phyloP scores from a whole-genome alignment of 176 grass and related monocot species.

The Aegilops sharonensis region DNA sequence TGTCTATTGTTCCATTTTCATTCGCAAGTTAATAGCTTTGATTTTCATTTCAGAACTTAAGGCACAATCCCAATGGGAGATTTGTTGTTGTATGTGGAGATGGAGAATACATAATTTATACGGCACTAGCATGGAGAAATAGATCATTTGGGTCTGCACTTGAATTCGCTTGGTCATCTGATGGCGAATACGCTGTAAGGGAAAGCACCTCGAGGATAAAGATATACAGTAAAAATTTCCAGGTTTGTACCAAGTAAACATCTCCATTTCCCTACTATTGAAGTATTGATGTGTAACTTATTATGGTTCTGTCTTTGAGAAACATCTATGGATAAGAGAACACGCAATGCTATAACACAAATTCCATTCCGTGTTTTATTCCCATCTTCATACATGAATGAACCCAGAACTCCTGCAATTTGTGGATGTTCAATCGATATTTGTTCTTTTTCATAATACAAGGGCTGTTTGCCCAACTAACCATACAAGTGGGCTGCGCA shows the following conservation, averaged over 20 bases:
- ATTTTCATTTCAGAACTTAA: conserved; percentile 77
- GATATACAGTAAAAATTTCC: conserved; percentile 94
- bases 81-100: conserved; percentile 99
- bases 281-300: not conserved
- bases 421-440: not conserved
- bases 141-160: conserved; percentile 93
- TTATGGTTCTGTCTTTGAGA: not conserved
- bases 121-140: conserved; percentile 98
- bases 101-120: conserved; percentile 99
- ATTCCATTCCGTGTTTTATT: not conserved
- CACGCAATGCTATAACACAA: not conserved
- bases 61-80: conserved; percentile 96
- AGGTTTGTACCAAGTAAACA: conserved; percentile 48
- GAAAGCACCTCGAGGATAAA: conserved; percentile 96
- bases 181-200: conserved; percentile 94
- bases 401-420: conserved; percentile 5
- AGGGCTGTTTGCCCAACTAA: not conserved
- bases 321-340: not conserved
- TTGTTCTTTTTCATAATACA: conserved; percentile 2
- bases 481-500: not conserved
- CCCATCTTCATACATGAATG: conserved; percentile 4
- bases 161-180: conserved; percentile 91
- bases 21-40: conserved; percentile 17
- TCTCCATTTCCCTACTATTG: not conserved
- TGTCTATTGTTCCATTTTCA: conserved; percentile 15